These are phyloP conservation scores for Boletus rubropictus DNA, from an alignment of 768 basidiomycete species.

Conservation along the genomic window DNA sequence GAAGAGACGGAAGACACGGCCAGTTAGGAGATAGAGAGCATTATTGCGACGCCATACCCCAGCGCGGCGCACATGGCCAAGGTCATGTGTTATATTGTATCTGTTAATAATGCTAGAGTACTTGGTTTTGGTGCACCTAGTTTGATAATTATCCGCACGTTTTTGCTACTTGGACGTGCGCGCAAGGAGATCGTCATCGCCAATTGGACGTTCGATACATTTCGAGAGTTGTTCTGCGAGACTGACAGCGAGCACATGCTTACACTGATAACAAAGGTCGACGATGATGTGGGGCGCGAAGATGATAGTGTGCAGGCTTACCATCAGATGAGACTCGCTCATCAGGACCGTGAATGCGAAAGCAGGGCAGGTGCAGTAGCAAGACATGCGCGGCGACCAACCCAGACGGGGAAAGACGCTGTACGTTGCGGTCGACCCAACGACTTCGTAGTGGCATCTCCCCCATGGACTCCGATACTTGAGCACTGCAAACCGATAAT, in stretches of 20 bases:
- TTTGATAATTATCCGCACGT: slow-evolving; percentile 10
- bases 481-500: slow-evolving; percentile 42
- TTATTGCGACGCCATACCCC: slow-evolving; percentile 1
- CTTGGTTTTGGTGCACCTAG: slow-evolving; percentile 5
- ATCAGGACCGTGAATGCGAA: slow-evolving; percentile 61
- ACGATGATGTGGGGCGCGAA: background rate
- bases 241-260: slow-evolving; percentile 66
- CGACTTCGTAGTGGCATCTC: slow-evolving; percentile 57
- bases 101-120: slow-evolving; percentile 22
- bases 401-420: slow-evolving; percentile 47
- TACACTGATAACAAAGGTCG: slow-evolving; percentile 49
- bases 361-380: slow-evolving; percentile 73
- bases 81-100: slow-evolving; percentile 24
- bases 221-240: slow-evolving; percentile 52
- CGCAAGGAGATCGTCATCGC: slow-evolving; percentile 43
- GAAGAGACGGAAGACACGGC: slow-evolving; percentile 17
- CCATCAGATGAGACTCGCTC: slow-evolving; percentile 60
- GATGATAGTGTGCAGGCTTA: slow-evolving; percentile 24
- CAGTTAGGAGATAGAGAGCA: slow-evolving; percentile 8
- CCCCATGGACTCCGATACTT: slow-evolving; percentile 55
- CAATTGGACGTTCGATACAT: slow-evolving; percentile 45
- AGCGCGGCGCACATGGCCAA: slow-evolving; percentile 6
- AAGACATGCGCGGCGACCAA: slow-evolving; percentile 36
- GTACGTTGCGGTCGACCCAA: slow-evolving; percentile 61
- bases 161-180: slow-evolving; percentile 11